These are phyloP conservation scores for Aphanomyces astaci DNA, from an alignment of 352 stramenopile genomes.

Conservation along the genomic window DNA sequence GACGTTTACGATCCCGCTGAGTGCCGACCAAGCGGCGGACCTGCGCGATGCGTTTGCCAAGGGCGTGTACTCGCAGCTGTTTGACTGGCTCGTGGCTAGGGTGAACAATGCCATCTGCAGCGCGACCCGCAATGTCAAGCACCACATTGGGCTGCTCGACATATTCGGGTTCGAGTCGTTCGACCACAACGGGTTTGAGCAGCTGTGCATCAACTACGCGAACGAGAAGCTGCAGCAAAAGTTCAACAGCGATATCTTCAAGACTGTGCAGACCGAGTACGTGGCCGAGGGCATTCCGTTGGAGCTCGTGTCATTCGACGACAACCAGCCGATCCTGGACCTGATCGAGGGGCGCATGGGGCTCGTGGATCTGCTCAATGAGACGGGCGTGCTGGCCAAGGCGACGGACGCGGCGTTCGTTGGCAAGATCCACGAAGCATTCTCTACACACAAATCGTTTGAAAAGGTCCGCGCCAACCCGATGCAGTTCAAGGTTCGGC, in stretches of 20 bases:
- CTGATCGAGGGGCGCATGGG: conserved; percentile 83
- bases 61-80: conserved; percentile 93
- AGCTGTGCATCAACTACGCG: conserved; percentile 89
- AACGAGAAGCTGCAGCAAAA: conserved; percentile 89
- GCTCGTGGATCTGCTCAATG: conserved; percentile 91
- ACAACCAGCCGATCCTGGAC: conserved; percentile 88
- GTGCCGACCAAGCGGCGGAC: conserved; percentile 82
- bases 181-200: conserved; percentile 80
- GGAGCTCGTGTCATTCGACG: conserved; percentile 79
- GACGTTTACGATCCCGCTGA: conserved; percentile 89
- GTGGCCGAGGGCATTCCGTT: conserved; percentile 87
- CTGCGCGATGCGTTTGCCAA: conserved; percentile 91
- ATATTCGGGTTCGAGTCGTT: conserved; percentile 97
- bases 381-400: conserved; percentile 89
- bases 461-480: conserved; percentile 81
- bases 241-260: conserved; percentile 92
- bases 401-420: conserved; percentile 81
- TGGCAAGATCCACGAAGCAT: conserved; percentile 70
- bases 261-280: conserved; percentile 93
- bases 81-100: conserved; percentile 92
- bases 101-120: conserved; percentile 73
- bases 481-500: conserved; percentile 70
- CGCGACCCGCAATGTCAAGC: conserved; percentile 51
- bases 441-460: conserved; percentile 69
- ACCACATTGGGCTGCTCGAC: conserved; percentile 89